A percentile compares a stretch with the other conserved stretches of the same genome.
phyloP scores from a whole-genome alignment of 2,329 filamentous ascomycete genomes.

The Metarhizium rileyi region DNA sequence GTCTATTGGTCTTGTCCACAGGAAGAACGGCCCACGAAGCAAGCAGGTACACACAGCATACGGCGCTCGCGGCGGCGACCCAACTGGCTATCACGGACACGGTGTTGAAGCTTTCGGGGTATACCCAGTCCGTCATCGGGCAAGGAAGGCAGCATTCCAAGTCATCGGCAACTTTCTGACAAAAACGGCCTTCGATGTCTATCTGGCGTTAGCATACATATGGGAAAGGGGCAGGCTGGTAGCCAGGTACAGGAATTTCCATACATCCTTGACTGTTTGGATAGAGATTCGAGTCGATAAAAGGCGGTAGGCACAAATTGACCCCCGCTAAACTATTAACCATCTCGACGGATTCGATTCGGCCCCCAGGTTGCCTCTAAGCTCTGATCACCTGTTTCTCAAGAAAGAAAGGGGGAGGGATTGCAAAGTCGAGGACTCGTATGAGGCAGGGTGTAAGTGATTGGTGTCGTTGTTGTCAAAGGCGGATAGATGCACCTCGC shows the following conservation, averaged over 20 bases:
- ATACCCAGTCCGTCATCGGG: slow-evolving; percentile 70
- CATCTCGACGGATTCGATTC: slow-evolving; percentile 13
- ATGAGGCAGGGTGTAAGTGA: background rate
- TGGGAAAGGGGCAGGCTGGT: slow-evolving; percentile 6
- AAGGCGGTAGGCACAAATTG: slow-evolving; percentile 54
- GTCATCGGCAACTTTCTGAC: slow-evolving; percentile 36
- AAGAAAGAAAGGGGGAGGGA: background rate
- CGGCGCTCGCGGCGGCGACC: slow-evolving; percentile 65
- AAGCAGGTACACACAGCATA: slow-evolving; percentile 66
- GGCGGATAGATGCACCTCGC: background rate
- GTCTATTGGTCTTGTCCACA: slow-evolving; percentile 78
- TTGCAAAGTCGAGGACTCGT: background rate
- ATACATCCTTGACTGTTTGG: slow-evolving; percentile 55
- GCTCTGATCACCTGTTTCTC: background rate
- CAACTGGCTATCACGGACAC: slow-evolving; percentile 65
- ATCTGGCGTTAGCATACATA: background rate
- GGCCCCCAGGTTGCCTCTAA: background rate
- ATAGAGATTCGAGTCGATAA: slow-evolving; percentile 55
- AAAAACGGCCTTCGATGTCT: slow-evolving; percentile 50
- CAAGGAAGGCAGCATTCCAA: slow-evolving; percentile 80
- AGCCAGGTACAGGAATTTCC: background rate
- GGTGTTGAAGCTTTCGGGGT: slow-evolving; percentile 48
- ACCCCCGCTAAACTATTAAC: slow-evolving; percentile 29
- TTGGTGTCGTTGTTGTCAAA: background rate
- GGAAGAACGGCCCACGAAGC: slow-evolving; percentile 73